Evolutionary conservation across 129 eudicot genomes (phyloP).

Genomic region (Helianthus annuus): DNA sequence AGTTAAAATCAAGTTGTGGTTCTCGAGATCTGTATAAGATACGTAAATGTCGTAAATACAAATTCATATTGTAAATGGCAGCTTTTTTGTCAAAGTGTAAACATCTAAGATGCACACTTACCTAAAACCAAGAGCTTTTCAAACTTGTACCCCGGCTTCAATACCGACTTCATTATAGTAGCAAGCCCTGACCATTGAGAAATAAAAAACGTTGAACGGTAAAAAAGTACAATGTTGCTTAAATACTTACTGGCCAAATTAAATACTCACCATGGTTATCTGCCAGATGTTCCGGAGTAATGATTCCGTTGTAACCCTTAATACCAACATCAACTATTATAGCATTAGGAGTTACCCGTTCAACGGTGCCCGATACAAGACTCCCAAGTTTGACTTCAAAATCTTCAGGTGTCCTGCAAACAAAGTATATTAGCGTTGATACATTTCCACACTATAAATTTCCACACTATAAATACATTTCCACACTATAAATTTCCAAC

Average conservation of each 20-base stretch:
- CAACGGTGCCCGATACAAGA: slow-evolving; percentile 80
- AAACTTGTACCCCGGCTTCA: slow-evolving; percentile 83
- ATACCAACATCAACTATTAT: slow-evolving; percentile 53
- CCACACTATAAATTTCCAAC: too few species aligned
- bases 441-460: too few species aligned
- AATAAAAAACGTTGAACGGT: slow-evolving; percentile 2
- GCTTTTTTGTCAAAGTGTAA: background rate
- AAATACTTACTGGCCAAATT: slow-evolving; percentile 5
- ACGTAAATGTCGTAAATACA: background rate
- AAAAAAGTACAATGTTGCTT: slow-evolving; percentile 1
- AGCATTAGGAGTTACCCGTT: slow-evolving; percentile 55
- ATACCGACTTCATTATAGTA: slow-evolving; percentile 49
- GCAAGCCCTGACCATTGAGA: slow-evolving; percentile 61
- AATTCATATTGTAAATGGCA: background rate
- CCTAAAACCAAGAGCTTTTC: slow-evolving; percentile 86
- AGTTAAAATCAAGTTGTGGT: slow-evolving; percentile 62
- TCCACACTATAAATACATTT: too few species aligned
- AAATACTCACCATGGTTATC: slow-evolving; percentile 69
- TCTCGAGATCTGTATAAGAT: slow-evolving; percentile 66
- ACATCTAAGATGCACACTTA: slow-evolving; percentile 26
- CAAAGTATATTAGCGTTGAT: slow-evolving; percentile 9
- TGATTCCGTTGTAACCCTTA: slow-evolving; percentile 64
- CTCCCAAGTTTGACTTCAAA: slow-evolving; percentile 70
- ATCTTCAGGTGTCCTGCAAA: slow-evolving; percentile 51
- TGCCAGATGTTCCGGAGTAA: slow-evolving; percentile 77